A percentile compares a stretch with the other conserved stretches of the same genome.
Conservation (phyloP, 768 basidiomycete genomes). For the Piloderma croceum region DNA sequence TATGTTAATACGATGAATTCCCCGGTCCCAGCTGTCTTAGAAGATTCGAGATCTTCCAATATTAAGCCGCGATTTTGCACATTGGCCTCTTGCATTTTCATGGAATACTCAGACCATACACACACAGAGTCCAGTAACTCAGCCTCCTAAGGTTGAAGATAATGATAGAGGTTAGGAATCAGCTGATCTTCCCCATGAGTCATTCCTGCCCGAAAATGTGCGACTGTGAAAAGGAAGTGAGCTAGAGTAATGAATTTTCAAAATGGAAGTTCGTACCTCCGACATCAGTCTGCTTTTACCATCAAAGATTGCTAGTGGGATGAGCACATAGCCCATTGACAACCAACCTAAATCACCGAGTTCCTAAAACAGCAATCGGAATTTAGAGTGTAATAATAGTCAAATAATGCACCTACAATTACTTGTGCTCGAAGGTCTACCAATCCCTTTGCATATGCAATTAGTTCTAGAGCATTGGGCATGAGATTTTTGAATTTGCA, state of each 20-base stretch:
- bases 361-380: constrained; percentile 45
- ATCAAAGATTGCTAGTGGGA: constrained; percentile 97
- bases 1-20: constrained; percentile 97
- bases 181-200: constrained; percentile 91
- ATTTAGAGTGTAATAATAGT: not conserved
- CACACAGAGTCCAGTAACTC: constrained; percentile 97
- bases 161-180: constrained; percentile 95
- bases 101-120: constrained; percentile 98
- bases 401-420: constrained; percentile 44
- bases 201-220: constrained; percentile 99
- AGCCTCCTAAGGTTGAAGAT: constrained; percentile 95
- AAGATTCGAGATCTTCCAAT: constrained; percentile 95
- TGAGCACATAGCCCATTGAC: constrained; percentile 98
- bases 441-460: too few species aligned
- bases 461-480: too few species aligned
- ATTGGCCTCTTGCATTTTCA: constrained; percentile 99
- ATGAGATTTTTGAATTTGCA: too few species aligned
- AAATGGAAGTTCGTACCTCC: constrained; percentile 46
- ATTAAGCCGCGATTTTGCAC: constrained; percentile 96
- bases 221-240: constrained; percentile 51
- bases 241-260: not conserved
- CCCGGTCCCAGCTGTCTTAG: constrained; percentile 98
- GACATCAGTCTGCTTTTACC: constrained; percentile 97
- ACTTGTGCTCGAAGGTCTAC: too few species aligned
- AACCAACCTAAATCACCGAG: constrained; percentile 97